A percentile compares a stretch with the other conserved stretches of the same genome.
Evolutionary conservation across 2,329 filamentous ascomycete species (phyloP).

Genomic region (Thielaviopsis ethacetica): DNA sequence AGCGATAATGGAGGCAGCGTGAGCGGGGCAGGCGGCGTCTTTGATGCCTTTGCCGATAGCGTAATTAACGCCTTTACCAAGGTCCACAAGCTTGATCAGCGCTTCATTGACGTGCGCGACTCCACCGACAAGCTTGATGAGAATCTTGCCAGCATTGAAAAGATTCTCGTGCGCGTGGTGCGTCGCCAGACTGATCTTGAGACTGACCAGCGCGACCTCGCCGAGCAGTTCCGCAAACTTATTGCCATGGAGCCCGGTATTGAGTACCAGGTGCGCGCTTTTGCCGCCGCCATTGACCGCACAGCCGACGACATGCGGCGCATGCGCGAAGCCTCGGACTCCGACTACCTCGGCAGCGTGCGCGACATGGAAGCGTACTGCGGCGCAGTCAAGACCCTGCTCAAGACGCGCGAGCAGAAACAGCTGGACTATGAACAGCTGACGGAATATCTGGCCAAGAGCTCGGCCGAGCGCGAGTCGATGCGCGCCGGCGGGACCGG

Average conservation of each 20-base stretch:
- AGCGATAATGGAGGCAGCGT: constrained; percentile 28
- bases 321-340: constrained; percentile 85
- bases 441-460: constrained; percentile 89
- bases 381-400: constrained; percentile 65
- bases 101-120: constrained; percentile 87
- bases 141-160: constrained; percentile 82
- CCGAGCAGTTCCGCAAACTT: constrained; percentile 88
- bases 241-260: constrained; percentile 78
- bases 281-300: constrained; percentile 73
- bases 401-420: constrained; percentile 91
- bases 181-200: constrained; percentile 79
- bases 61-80: constrained; percentile 97
- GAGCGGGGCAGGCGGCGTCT: constrained; percentile 43
- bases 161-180: constrained; percentile 82
- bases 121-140: constrained; percentile 88
- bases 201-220: constrained; percentile 73
- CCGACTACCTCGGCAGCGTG: constrained; percentile 83
- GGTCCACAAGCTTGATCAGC: constrained; percentile 83
- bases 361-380: constrained; percentile 95
- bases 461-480: constrained; percentile 68
- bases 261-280: constrained; percentile 65
- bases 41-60: constrained; percentile 89
- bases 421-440: constrained; percentile 94
- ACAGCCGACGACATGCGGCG: constrained; percentile 60
- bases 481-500: constrained; percentile 45